Conservation (phyloP, 805 yeast species). For the Schwanniomyces sp. region DNA sequence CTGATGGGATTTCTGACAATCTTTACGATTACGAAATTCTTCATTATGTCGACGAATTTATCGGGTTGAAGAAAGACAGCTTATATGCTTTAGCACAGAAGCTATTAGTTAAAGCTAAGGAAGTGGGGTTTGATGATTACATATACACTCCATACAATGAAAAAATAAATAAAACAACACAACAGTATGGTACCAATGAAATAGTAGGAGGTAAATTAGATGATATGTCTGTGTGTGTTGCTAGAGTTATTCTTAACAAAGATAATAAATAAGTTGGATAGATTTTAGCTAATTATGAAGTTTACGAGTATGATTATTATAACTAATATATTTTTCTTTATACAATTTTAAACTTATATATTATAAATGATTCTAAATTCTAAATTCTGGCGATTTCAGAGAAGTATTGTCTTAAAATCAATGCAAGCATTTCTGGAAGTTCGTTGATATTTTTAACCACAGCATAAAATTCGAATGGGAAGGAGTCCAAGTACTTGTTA, state of each 20-base stretch:
- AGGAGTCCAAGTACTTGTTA: conserved; percentile 81
- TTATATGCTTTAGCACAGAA: conserved; percentile 40
- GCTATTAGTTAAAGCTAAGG: conserved; percentile 45
- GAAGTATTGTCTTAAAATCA: conserved; percentile 90
- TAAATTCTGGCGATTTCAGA: conserved; percentile 48
- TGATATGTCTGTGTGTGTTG: conserved; percentile 53
- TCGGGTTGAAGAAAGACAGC: conserved; percentile 25
- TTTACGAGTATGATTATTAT: not conserved
- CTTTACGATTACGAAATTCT: conserved; percentile 49
- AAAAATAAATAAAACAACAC: conserved; percentile 44
- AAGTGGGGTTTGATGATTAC: conserved; percentile 51
- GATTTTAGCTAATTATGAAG: not conserved
- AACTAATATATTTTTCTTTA: not conserved
- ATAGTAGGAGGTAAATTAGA: conserved; percentile 56
- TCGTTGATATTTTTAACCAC: conserved; percentile 88
- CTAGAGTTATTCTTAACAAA: conserved; percentile 32
- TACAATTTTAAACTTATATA: not conserved
- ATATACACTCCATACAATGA: conserved; percentile 56
- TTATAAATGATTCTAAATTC: not conserved
- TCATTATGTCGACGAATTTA: conserved; percentile 32
- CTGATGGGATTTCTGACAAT: conserved; percentile 57
- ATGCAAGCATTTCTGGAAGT: conserved; percentile 86
- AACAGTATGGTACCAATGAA: conserved; percentile 23
- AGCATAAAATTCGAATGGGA: conserved; percentile 97
- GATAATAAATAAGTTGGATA: conserved; percentile 1